Percentiles rank a stretch among this genome's conserved stretches.
Evolutionary conservation across 345 rosid genomes (phyloP).

Genomic region (Murraya paniculata): DNA sequence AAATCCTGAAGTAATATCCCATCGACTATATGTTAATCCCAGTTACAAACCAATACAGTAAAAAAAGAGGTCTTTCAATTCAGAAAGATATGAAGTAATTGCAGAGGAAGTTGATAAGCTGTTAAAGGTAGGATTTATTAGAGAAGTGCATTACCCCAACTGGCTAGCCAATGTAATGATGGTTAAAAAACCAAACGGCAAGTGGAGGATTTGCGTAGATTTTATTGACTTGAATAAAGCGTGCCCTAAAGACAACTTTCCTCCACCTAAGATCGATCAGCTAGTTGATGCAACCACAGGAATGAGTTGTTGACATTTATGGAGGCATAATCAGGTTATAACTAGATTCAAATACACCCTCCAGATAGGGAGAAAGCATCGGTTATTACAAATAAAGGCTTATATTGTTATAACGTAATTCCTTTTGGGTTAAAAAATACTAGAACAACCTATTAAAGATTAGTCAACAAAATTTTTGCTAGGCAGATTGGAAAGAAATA

Average conservation of each 20-base stretch:
- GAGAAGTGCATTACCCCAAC: background rate
- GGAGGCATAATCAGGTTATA: background rate
- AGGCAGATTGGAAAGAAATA: no score
- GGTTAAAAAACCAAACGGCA: background rate
- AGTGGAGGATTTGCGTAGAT: background rate
- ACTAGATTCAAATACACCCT: background rate
- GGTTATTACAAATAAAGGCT: background rate
- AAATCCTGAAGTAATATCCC: no score
- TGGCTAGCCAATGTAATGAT: background rate
- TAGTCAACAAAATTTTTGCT: background rate
- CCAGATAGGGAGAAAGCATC: no score
- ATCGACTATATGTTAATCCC: no score
- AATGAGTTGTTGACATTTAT: background rate
- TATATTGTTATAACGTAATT: background rate
- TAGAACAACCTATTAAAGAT: background rate
- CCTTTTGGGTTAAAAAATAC: background rate
- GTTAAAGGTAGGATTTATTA: no score
- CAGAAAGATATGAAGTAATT: no score
- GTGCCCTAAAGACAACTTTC: background rate
- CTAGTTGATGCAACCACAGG: background rate
- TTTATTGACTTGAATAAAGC: background rate
- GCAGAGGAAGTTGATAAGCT: no score
- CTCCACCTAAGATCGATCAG: rapidly evolving
- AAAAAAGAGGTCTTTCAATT: no score
- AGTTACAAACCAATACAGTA: rapidly evolving